Conservation (phyloP, 2,329 filamentous ascomycete species). For the Rhytidhysteron rufulum region DNA sequence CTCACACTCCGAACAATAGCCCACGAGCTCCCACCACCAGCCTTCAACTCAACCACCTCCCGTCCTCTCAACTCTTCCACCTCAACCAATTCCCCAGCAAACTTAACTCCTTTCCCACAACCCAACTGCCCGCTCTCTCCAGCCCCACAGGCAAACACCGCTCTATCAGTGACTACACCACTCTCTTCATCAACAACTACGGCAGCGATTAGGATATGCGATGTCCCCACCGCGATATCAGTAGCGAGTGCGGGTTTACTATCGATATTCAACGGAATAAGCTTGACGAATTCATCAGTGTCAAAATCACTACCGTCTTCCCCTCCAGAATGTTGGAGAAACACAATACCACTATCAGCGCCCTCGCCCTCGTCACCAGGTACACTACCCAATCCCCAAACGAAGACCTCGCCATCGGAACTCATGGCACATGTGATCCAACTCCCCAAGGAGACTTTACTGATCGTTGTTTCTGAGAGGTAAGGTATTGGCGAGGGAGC, state of each 20-base stretch:
- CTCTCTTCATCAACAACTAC: slow-evolving; percentile 6
- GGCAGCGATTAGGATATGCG: slow-evolving; percentile 25
- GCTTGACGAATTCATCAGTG: slow-evolving; percentile 29
- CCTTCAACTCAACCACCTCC: slow-evolving; percentile 15
- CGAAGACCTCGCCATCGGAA: slow-evolving; percentile 26
- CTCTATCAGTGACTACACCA: slow-evolving; percentile 4
- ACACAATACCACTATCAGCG: not conserved
- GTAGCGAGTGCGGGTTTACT: slow-evolving; percentile 14
- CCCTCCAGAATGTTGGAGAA: not conserved
- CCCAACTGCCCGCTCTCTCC: slow-evolving; percentile 24
- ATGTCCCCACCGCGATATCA: slow-evolving; percentile 25
- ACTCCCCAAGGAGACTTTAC: slow-evolving; percentile 24
- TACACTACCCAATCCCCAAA: slow-evolving; percentile 27
- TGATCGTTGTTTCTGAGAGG: slow-evolving; percentile 19
- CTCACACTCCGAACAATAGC: too few species aligned
- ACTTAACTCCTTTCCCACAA: slow-evolving; percentile 6
- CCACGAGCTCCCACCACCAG: slow-evolving; percentile 2
- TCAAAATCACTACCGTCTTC: slow-evolving; percentile 10
- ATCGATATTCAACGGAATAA: slow-evolving; percentile 17
- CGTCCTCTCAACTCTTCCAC: slow-evolving; percentile 16
- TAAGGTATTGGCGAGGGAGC: slow-evolving; percentile 16
- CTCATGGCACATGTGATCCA: slow-evolving; percentile 29
- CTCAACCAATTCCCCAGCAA: slow-evolving; percentile 17
- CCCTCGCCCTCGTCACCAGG: slow-evolving; percentile 1
- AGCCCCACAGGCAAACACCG: slow-evolving; percentile 24